phyloP scores from a whole-genome alignment of 2,329 filamentous ascomycete genomes.

The Sporothrix globosa region DNA sequence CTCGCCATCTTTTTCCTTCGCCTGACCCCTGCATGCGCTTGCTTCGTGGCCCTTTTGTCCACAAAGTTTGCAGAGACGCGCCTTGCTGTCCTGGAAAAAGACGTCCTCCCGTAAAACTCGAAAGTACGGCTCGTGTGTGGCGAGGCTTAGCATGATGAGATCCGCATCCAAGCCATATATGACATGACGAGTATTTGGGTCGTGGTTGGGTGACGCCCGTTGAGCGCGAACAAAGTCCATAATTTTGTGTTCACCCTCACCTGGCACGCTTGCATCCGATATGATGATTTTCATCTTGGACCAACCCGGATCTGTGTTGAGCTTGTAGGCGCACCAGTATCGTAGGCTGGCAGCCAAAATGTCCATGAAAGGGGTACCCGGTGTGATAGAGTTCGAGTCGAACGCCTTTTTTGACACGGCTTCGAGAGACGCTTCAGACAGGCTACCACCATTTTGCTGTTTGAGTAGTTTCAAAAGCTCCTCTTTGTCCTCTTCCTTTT shows the following conservation, averaged over 20 bases:
- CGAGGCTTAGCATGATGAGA: slow-evolving; percentile 96
- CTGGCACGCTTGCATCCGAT: slow-evolving; percentile 95
- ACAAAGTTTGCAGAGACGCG: slow-evolving; percentile 82
- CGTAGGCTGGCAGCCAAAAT: slow-evolving; percentile 85
- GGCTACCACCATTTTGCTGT: slow-evolving; percentile 70
- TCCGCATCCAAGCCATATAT: slow-evolving; percentile 98
- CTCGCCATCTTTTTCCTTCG: slow-evolving; percentile 76
- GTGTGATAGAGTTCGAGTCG: slow-evolving; percentile 85
- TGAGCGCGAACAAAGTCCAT: slow-evolving; percentile 98
- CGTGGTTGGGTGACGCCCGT: slow-evolving; percentile 83
- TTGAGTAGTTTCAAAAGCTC: slow-evolving; percentile 84
- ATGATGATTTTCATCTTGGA: slow-evolving; percentile 96
- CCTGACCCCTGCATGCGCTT: slow-evolving; percentile 77
- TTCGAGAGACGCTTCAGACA: slow-evolving; percentile 64
- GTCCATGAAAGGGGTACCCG: slow-evolving; percentile 98
- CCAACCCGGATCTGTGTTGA: slow-evolving; percentile 96
- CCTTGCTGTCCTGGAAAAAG: slow-evolving; percentile 85
- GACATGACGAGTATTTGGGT: slow-evolving; percentile 96
- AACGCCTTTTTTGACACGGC: slow-evolving; percentile 82
- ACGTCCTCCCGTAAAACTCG: slow-evolving; percentile 95
- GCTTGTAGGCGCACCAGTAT: slow-evolving; percentile 97
- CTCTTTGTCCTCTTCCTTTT: slow-evolving; percentile 89
- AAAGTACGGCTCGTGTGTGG: slow-evolving; percentile 96
- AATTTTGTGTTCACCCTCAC: slow-evolving; percentile 98
- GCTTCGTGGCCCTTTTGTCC: slow-evolving; percentile 91